phyloP scores from a whole-genome alignment of 352 stramenopile species.

The Globisporangium lucens region DNA sequence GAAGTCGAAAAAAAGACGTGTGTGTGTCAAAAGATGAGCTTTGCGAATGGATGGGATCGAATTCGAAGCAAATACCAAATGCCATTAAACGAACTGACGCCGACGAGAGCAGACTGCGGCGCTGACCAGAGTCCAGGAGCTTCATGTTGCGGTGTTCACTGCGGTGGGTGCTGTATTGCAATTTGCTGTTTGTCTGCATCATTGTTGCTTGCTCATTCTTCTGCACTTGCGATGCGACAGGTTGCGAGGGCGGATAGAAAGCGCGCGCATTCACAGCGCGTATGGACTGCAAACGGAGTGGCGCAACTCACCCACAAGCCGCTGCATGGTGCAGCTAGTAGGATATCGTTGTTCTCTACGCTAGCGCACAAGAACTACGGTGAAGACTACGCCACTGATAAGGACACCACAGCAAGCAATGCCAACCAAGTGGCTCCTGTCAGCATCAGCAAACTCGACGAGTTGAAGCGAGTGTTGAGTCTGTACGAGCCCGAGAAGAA shows the following conservation, averaged over 20 bases:
- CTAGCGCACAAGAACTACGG: background rate
- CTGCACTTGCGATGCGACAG: background rate
- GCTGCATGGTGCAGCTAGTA: background rate
- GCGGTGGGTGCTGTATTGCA: background rate
- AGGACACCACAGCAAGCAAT: background rate
- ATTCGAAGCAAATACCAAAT: background rate
- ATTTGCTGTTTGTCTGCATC: background rate
- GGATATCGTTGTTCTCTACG: background rate
- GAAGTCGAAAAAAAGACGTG: no score
- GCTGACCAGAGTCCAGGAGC: background rate
- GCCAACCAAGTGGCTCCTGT: background rate
- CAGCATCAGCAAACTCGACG: slow-evolving; percentile 10
- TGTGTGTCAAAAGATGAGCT: no score
- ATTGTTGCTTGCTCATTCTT: background rate
- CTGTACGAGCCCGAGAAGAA: slow-evolving; percentile 76
- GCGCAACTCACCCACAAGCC: background rate
- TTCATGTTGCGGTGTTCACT: background rate
- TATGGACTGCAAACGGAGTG: background rate
- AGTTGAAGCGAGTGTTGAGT: slow-evolving; percentile 38
- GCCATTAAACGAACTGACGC: background rate
- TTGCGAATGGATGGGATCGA: no score
- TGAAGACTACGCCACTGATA: background rate
- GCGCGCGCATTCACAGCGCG: background rate
- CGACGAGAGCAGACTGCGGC: background rate
- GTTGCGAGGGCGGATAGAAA: background rate